phyloP scores from a whole-genome alignment of 2,329 filamentous ascomycete genomes.

The Xylogone sp. region DNA sequence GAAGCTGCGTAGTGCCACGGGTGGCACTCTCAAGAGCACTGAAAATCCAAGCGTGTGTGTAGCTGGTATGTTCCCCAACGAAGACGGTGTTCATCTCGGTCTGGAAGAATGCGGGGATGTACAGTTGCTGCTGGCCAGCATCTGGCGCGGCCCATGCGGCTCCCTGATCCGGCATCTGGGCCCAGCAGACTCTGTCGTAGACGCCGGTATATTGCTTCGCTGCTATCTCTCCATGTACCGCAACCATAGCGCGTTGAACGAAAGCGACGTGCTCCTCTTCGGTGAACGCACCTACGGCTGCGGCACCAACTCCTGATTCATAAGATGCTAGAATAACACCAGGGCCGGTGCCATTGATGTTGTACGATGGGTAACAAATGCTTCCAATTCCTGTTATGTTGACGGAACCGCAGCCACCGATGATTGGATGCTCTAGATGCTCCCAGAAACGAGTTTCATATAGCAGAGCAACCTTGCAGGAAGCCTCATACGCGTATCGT shows the following conservation, averaged over 20 bases:
- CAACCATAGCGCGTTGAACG: constrained; percentile 61
- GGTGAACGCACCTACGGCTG: constrained; percentile 39
- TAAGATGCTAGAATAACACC: constrained; percentile 62
- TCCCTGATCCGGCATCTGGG: constrained; percentile 54
- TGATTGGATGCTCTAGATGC: constrained; percentile 37
- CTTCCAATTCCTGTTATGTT: constrained; percentile 59
- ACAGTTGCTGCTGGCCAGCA: constrained; percentile 64
- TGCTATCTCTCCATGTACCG: constrained; percentile 61
- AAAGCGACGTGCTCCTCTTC: constrained; percentile 60
- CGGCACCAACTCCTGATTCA: constrained; percentile 39
- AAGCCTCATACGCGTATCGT: constrained; percentile 39
- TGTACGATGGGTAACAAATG: constrained; percentile 65
- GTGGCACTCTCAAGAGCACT: constrained; percentile 65
- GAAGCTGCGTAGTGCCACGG: constrained; percentile 58
- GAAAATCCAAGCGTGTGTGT: constrained; percentile 69
- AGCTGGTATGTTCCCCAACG: constrained; percentile 65
- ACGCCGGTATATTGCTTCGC: constrained; percentile 60
- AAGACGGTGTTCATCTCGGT: constrained; percentile 64
- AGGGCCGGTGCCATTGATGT: constrained; percentile 59
- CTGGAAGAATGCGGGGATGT: constrained; percentile 68
- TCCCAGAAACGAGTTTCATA: constrained; percentile 64
- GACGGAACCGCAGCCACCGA: constrained; percentile 42
- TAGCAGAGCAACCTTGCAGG: constrained; percentile 61
- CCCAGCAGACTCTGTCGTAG: constrained; percentile 64
- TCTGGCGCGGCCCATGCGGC: constrained; percentile 60